Evolutionary conservation across 306 rosid species (phyloP).

Genomic region (Castanea crenata): DNA sequence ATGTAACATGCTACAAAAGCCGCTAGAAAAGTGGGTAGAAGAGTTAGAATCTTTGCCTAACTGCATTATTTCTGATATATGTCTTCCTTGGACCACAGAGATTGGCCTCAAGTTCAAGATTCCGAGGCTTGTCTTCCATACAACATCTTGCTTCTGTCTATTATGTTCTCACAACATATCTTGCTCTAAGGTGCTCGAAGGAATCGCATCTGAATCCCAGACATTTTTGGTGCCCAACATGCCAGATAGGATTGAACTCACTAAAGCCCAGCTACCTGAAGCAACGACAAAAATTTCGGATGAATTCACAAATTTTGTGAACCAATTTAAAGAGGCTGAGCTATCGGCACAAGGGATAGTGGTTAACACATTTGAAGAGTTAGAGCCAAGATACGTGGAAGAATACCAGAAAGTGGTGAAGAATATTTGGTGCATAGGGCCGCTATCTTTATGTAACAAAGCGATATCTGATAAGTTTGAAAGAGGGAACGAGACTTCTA

Average conservation of each 20-base stretch:
- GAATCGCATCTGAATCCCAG: conserved; percentile 34
- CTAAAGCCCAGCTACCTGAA: conserved; percentile 32
- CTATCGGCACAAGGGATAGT: conserved; percentile 37
- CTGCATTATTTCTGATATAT: conserved; percentile 26
- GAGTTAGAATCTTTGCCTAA: conserved; percentile 9
- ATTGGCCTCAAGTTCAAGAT: conserved; percentile 15
- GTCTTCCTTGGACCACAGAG: conserved; percentile 17
- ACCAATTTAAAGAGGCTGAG: conserved; percentile 42
- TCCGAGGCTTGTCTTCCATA: conserved; percentile 29
- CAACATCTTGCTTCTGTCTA: not conserved
- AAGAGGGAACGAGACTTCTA: conserved; percentile 37
- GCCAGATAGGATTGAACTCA: conserved; percentile 40
- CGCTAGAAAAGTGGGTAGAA: conserved; percentile 3
- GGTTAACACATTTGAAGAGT: conserved; percentile 59
- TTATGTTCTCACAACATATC: conserved; percentile 36
- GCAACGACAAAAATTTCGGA: not conserved
- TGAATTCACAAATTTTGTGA: conserved; percentile 12
- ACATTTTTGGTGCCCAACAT: conserved; percentile 39
- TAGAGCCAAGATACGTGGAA: conserved; percentile 39
- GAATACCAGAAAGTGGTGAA: conserved; percentile 29
- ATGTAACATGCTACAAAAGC: not conserved
- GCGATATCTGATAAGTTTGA: conserved; percentile 27
- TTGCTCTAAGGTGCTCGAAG: conserved; percentile 27
- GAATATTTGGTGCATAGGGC: conserved; percentile 49
- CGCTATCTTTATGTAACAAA: conserved; percentile 41